Base-by-base conservation (phyloP, 345 rosid species). In the Salix koriyanagi region DNA sequence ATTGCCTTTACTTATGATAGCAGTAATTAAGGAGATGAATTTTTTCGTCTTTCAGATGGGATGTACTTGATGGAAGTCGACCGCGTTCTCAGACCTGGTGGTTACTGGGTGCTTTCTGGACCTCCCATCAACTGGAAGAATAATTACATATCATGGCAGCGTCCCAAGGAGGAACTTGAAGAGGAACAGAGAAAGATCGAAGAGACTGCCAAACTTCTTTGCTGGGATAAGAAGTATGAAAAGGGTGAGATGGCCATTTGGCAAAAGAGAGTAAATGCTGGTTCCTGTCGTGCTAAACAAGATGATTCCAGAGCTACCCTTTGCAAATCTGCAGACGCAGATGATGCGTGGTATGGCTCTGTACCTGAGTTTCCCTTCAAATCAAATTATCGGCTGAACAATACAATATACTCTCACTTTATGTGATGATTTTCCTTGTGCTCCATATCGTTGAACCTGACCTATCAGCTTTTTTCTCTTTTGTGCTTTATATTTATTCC, bases 81-180 rank as follows among this genome's bases (percentile, higher is more conserved):
- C 82, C 91, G 99, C 54, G 99, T 96, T 78, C 96, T 94, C 76
- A 90, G 99, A 84, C 95, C 97, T 0, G 99, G 99, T 70, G 99
- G 97, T 74, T 96, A 96, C 82, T 96, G 99, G 99, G 85, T 96
- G 21, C 91, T 96, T 9, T 96, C 98, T 6, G 99, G 98, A 56
- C 99, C 99, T 71, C 99, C 99, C 58, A 96, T 96, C 84, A 93
- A 92, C 81, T 96, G 98, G 98, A 94, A 85, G 86, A 75, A 30
- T 77, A 90, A 90, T 76, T 94, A 92, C 88, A 90, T 87, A 86
- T 82, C 98, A 74, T 96, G 99, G 99, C 91, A 96, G 82, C 97
- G 98, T 67, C 90, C 99, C 66, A 94, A 83, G 83, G 94, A 91
- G 77, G 99, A 96, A 4, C 99, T 96, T 80, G 80, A 90, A 86